These are phyloP conservation scores for Colletotrichum karsti DNA, from an alignment of 2,329 filamentous ascomycete genomes.

Conservation along the genomic window DNA sequence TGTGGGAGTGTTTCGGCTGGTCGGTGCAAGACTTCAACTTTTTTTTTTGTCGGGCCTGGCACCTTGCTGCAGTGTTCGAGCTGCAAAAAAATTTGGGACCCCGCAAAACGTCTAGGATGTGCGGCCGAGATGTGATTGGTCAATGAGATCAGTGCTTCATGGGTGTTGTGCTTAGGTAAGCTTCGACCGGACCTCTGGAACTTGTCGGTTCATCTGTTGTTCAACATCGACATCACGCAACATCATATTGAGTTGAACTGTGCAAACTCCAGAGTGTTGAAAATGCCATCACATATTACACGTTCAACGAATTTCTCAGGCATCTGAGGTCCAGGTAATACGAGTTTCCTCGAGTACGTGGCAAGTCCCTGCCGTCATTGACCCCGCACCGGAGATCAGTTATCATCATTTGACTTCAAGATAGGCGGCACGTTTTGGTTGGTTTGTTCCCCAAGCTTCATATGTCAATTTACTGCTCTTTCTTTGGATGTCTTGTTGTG, in stretches of 20 bases:
- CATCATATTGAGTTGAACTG: too few relatives aligned
- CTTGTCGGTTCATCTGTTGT: too few relatives aligned
- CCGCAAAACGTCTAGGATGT: slow-evolving; percentile 12
- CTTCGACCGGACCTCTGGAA: too few relatives aligned
- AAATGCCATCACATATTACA: too few relatives aligned
- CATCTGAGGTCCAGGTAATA: too few relatives aligned
- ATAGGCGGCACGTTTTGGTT: background rate
- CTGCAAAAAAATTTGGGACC: slow-evolving; percentile 28
- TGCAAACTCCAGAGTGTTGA: too few relatives aligned
- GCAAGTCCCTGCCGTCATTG: background rate
- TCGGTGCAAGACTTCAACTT: slow-evolving; percentile 24
- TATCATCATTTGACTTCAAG: background rate
- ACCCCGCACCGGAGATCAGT: slow-evolving; percentile 24
- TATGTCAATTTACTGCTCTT: too few relatives aligned
- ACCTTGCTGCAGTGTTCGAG: slow-evolving; percentile 3
- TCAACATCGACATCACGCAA: too few relatives aligned
- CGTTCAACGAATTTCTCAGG: too few relatives aligned
- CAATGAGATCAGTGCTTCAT: slow-evolving; percentile 7
- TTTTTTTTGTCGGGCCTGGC: background rate
- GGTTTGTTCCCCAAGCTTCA: background rate
- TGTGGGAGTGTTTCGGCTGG: slow-evolving; percentile 3
- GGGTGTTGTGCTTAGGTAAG: too few relatives aligned
- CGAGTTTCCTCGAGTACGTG: background rate
- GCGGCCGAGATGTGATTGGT: slow-evolving; percentile 16
- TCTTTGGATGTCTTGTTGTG: too few relatives aligned